These are phyloP conservation scores for Dothideomycetes sp. DNA, from an alignment of 2,329 filamentous ascomycete genomes.

Conservation along the genomic window DNA sequence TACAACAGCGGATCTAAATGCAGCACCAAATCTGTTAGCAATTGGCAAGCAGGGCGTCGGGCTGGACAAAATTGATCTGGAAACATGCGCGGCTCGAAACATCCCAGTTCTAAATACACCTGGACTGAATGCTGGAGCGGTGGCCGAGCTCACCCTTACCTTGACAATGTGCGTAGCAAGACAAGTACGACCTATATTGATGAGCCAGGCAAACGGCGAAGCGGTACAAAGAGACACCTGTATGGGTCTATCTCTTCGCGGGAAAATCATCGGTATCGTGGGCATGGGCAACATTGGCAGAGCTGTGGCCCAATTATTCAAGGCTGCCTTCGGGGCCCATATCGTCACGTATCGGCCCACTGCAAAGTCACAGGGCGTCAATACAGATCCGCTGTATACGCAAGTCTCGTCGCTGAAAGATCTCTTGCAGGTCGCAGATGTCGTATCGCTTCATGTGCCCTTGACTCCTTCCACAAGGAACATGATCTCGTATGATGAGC, in stretches of 20 bases:
- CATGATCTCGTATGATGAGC: conserved; percentile 19
- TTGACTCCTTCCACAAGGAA: conserved; percentile 18
- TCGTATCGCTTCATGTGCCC: conserved; percentile 25
- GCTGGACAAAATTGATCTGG: conserved; percentile 34
- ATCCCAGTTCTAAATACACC: conserved; percentile 39
- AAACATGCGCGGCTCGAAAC: conserved; percentile 26
- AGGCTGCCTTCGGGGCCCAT: conserved; percentile 18
- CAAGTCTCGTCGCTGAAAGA: conserved; percentile 13
- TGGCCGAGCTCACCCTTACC: conserved; percentile 23
- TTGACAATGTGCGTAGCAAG: conserved; percentile 20
- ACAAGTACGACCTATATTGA: conserved; percentile 20
- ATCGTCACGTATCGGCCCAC: conserved; percentile 20
- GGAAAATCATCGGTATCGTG: conserved; percentile 26
- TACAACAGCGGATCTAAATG: conserved; percentile 14
- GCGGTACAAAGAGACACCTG: conserved; percentile 30
- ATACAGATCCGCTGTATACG: conserved; percentile 24
- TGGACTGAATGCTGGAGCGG: conserved; percentile 28
- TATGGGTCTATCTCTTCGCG: conserved; percentile 24
- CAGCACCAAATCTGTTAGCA: conserved; percentile 23
- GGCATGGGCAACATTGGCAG: conserved; percentile 28
- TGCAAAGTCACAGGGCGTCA: background rate
- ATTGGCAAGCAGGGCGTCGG: conserved; percentile 39
- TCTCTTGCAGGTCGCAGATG: conserved; percentile 21
- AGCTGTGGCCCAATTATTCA: conserved; percentile 24
- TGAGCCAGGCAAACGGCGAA: conserved; percentile 13